These are phyloP conservation scores for Clitopilus passeckerianus DNA, from an alignment of 768 basidiomycete species.

Conservation along the genomic window DNA sequence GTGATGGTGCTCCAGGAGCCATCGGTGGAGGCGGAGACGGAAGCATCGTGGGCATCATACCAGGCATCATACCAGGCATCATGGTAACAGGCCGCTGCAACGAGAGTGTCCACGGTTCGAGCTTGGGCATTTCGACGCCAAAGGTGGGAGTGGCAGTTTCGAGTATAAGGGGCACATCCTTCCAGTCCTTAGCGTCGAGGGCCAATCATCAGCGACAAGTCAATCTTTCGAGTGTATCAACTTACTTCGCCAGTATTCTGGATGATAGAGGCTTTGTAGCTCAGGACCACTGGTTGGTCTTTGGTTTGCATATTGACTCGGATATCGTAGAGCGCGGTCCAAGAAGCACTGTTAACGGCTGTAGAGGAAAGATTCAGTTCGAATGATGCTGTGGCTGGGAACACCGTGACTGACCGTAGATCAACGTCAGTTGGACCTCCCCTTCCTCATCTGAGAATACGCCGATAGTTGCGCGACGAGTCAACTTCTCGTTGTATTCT, in stretches of 20 bases:
- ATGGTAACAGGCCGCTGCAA: conserved; percentile 7
- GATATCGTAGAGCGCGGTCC: conserved; percentile 35
- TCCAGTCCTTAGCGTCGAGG: conserved; percentile 28
- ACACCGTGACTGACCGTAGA: conserved; percentile 28
- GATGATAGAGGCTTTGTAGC: conserved; percentile 32
- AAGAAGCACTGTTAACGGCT: conserved; percentile 31
- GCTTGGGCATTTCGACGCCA: conserved; percentile 28
- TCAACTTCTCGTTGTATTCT: conserved; percentile 18
- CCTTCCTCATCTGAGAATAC: conserved; percentile 30
- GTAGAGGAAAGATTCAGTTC: not conserved
- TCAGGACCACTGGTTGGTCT: conserved; percentile 26
- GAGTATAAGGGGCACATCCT: conserved; percentile 33
- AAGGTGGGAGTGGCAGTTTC: conserved; percentile 40
- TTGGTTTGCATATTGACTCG: conserved; percentile 32
- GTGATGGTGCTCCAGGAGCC: not conserved
- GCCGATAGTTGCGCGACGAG: conserved; percentile 23
- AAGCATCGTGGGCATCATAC: too few relatives aligned
- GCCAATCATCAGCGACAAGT: not conserved
- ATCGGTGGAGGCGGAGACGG: not conserved
- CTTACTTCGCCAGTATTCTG: conserved; percentile 39
- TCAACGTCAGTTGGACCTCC: conserved; percentile 31
- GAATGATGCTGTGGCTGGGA: not conserved
- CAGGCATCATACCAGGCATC: too few relatives aligned
- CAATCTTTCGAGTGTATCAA: not conserved
- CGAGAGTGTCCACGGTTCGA: conserved; percentile 32